phyloP scores from a whole-genome alignment of 306 rosid genomes.

The Delonix regia region DNA sequence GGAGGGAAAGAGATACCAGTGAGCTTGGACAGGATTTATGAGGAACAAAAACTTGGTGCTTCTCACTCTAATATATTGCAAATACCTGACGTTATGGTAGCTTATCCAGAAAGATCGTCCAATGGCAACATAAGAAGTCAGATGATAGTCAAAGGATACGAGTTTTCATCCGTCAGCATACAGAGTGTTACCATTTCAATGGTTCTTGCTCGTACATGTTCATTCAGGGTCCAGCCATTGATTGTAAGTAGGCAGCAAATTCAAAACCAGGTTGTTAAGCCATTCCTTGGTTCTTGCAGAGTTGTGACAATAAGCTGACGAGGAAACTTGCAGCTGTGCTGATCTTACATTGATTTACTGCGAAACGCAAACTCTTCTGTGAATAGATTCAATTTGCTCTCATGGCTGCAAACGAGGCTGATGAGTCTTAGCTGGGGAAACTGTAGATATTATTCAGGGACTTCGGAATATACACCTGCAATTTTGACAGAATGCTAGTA shows the following conservation, averaged over 20 bases:
- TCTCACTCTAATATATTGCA: conserved; percentile 52
- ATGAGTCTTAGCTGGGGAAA: conserved; percentile 32
- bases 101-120: conserved; percentile 50
- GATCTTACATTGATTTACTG: conserved; percentile 17
- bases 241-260: conserved; percentile 52
- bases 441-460: conserved; percentile 40
- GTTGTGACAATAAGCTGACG: conserved; percentile 56
- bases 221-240: conserved; percentile 49
- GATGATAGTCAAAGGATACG: conserved; percentile 43
- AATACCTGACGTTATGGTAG: conserved; percentile 45
- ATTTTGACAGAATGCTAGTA: conserved; percentile 29
- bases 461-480: conserved; percentile 23
- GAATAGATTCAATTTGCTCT: conserved; percentile 3
- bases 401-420: not conserved
- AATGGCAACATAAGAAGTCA: conserved; percentile 58
- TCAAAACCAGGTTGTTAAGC: conserved; percentile 53
- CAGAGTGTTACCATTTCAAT: conserved; percentile 43
- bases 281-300: conserved; percentile 52
- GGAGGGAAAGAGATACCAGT: conserved; percentile 39
- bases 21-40: conserved; percentile 44
- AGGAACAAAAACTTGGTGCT: conserved; percentile 51
- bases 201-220: conserved; percentile 41
- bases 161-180: conserved; percentile 35
- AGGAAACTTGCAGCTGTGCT: conserved; percentile 33
- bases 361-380: not conserved